Evolutionary conservation across 805 yeast species (phyloP).

Genomic region (Ogataea glucozyma): DNA sequence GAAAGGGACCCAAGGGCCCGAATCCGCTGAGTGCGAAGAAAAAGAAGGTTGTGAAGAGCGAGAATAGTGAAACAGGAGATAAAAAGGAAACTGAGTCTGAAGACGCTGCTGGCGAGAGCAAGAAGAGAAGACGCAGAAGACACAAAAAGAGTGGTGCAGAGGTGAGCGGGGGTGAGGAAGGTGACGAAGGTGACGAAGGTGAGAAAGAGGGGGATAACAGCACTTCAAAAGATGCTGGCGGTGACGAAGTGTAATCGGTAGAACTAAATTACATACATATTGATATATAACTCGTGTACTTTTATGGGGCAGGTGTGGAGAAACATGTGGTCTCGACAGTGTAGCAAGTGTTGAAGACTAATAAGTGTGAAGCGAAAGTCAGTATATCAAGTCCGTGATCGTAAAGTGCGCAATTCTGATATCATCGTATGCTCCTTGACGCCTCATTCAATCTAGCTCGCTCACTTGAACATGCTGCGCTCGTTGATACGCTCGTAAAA

Average conservation of each 20-base stretch:
- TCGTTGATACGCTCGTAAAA: too few relatives aligned
- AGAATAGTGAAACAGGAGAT: slow-evolving; percentile 7
- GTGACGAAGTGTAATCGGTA: slow-evolving; percentile 5
- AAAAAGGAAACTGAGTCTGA: slow-evolving; percentile 8
- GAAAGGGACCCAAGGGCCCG: slow-evolving; percentile 76
- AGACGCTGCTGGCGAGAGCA: slow-evolving; percentile 13
- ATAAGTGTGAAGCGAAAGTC: too few relatives aligned
- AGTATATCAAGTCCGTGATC: too few relatives aligned
- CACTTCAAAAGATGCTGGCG: neutral
- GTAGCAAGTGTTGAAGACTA: too few relatives aligned
- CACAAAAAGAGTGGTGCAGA: slow-evolving; percentile 5
- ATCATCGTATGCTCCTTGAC: too few relatives aligned
- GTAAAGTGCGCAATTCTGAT: too few relatives aligned
- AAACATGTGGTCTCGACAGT: too few relatives aligned
- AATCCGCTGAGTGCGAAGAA: slow-evolving; percentile 90
- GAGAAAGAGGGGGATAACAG: slow-evolving; percentile 27
- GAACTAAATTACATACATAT: slow-evolving; percentile 5
- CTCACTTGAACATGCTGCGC: too few relatives aligned
- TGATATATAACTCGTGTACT: slow-evolving; percentile 7
- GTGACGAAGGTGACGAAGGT: slow-evolving; percentile 8
- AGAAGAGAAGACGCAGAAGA: slow-evolving; percentile 6
- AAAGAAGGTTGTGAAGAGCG: slow-evolving; percentile 44
- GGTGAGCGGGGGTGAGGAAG: too few relatives aligned
- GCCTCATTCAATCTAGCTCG: too few relatives aligned
- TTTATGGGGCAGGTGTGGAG: neutral